Base-by-base conservation (phyloP, 306 rosid species). In the Gastrolobium villosum region DNA sequence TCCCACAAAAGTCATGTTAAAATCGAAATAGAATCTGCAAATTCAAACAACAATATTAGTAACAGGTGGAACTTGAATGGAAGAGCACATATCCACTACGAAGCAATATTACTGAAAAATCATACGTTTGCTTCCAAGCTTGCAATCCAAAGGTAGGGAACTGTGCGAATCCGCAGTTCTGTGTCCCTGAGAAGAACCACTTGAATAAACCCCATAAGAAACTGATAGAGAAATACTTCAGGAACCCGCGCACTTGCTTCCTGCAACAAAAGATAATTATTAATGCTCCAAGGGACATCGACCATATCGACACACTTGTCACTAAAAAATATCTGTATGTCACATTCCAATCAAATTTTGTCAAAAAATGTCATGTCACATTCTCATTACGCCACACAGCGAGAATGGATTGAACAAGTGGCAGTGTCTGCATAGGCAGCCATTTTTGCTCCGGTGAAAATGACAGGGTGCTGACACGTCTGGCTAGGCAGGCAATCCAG, bases 1-100 rank as follows among this genome's bases (percentile, higher is more conserved):
- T 82, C 97, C 97, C 56, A 91, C 92, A 44, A 35, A 91, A 11
- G 94, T 88, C 78, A 76, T 62, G 81, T 81, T 70, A 75, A 88
- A 91, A 81, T 91, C 91, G 55, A 89, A 91, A 86, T 83, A 91
- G 84, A 91, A 91, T 48, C 97, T 91, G 86, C 88, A 72, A 77
- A 64, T 56, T 32, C 63, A 43, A 34, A 69, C 41, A 10, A 5
- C 8, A 11, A 10, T 0, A 46, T 37, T 28, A 37, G 34, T 65
- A 65, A n/a, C 13, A 4, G 11, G 9, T 53, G 4, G 34, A 52
- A 39, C 45, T 8, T 0, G 26, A 7, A 55, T 45, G 6, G 41
- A 6, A 55, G 9, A 31, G 34, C 3, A 35, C 2, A 20, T 14
- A 49, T 34, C 31, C 35, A 30, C 7, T 41, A 28, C 39, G 1